Conservation (phyloP, 78 protist genomes). For the Emiliania huxleyi region DNA sequence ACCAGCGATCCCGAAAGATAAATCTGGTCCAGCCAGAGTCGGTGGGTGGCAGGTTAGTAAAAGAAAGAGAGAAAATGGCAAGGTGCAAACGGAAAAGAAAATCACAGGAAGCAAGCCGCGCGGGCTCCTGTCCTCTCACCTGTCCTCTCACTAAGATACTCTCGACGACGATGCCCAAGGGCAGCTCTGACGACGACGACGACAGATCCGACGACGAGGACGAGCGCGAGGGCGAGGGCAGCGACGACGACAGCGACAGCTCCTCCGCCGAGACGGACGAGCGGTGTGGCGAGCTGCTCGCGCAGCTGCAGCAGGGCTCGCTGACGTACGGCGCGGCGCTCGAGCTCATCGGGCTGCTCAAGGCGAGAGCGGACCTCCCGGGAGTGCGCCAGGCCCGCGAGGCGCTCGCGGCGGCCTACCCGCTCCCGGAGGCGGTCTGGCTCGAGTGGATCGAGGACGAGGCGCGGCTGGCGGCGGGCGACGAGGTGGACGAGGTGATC, state of each 20-base stretch:
- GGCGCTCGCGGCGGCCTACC: background rate
- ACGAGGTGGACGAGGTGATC: background rate
- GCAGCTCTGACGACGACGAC: background rate
- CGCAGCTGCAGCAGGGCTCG: background rate
- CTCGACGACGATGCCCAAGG: too few species aligned
- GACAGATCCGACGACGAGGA: background rate
- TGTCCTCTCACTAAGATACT: too few species aligned
- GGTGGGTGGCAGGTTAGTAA: too few species aligned
- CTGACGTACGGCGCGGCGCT: background rate
- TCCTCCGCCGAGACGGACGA: too few species aligned
- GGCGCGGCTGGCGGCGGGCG: background rate
- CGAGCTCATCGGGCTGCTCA: background rate
- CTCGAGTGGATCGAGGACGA: background rate
- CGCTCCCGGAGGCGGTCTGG: background rate
- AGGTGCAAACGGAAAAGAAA: too few species aligned
- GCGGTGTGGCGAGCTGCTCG: background rate
- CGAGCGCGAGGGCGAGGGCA: background rate
- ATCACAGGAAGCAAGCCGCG: too few species aligned
- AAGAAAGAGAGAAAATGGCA: too few species aligned
- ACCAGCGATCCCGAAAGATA: too few species aligned
- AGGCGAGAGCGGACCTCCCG: background rate
- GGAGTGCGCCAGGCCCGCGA: background rate
- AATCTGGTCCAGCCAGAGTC: too few species aligned
- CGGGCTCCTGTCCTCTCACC: too few species aligned
- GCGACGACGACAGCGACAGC: background rate